phyloP scores from a whole-genome alignment of 106 monocot species.

The Triglochin maritima region DNA sequence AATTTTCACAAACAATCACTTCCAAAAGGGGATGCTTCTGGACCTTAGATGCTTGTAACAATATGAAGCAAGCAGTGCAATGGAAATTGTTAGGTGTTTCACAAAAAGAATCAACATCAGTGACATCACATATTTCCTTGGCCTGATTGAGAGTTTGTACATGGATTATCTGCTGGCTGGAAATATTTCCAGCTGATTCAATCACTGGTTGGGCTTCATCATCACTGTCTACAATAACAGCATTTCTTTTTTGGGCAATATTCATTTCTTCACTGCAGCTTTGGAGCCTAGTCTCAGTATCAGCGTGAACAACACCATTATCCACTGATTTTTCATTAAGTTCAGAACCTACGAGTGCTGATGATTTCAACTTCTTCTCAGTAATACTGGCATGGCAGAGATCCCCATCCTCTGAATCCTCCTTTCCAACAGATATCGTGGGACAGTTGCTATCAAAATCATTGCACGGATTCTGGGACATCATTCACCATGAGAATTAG shows the following conservation, averaged over 20 bases:
- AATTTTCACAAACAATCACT: constrained; percentile 69
- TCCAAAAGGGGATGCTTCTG: constrained; percentile 60
- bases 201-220: constrained; percentile 42
- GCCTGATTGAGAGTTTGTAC: constrained; percentile 9
- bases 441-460: background rate
- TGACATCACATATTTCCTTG: constrained; percentile 38
- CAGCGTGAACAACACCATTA: background rate
- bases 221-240: constrained; percentile 54
- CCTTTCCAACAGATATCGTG: constrained; percentile 3
- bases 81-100: constrained; percentile 15
- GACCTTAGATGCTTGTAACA: constrained; percentile 38
- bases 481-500: too few relatives aligned
- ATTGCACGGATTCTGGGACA: background rate
- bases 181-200: background rate
- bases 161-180: constrained; percentile 4
- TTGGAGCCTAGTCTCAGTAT: constrained; percentile 10
- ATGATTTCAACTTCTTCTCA: constrained; percentile 5
- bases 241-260: constrained; percentile 29
- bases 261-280: constrained; percentile 30
- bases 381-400: constrained; percentile 1
- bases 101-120: constrained; percentile 52
- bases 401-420: constrained; percentile 13
- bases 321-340: constrained; percentile 7
- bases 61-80: constrained; percentile 62
- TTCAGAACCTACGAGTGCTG: constrained; percentile 2